Evolutionary conservation across 441 rosid genomes (phyloP).

Genomic region (Erodium trifolium): DNA sequence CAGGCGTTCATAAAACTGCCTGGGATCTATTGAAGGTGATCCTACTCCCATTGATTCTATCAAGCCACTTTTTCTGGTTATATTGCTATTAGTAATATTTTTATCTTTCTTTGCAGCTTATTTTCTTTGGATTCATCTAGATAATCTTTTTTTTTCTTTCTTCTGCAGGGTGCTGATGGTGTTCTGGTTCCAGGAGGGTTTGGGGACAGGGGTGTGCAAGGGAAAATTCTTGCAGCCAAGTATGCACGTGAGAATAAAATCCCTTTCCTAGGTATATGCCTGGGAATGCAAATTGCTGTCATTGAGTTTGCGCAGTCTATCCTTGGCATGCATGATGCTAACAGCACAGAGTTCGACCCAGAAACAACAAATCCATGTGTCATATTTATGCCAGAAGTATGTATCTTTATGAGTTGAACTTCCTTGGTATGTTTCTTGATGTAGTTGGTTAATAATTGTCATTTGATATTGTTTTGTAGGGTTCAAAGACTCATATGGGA

Average conservation of each 20-base stretch:
- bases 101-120: background rate
- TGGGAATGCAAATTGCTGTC: slow-evolving; percentile 96
- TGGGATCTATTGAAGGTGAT: slow-evolving; percentile 58
- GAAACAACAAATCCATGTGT: slow-evolving; percentile 67
- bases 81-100: background rate
- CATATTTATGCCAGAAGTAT: slow-evolving; percentile 92
- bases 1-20: slow-evolving; percentile 46
- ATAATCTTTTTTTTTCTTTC: slow-evolving; percentile 16
- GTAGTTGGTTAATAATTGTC: background rate
- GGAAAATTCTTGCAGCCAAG: slow-evolving; percentile 82
- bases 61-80: background rate
- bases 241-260: slow-evolving; percentile 75
- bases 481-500: slow-evolving; percentile 62
- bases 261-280: slow-evolving; percentile 91
- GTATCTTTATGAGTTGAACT: background rate
- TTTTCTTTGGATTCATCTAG: slow-evolving; percentile 10
- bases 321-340: slow-evolving; percentile 68
- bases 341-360: slow-evolving; percentile 83
- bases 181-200: slow-evolving; percentile 97
- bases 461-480: slow-evolving; percentile 28
- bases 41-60: background rate
- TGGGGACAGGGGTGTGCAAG: slow-evolving; percentile 91
- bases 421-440: background rate
- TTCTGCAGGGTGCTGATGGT: slow-evolving; percentile 73
- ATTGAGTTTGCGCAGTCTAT: slow-evolving; percentile 71